Evolutionary conservation across 305 asterid genomes (phyloP).

Genomic region (Fraxinus sp.): DNA sequence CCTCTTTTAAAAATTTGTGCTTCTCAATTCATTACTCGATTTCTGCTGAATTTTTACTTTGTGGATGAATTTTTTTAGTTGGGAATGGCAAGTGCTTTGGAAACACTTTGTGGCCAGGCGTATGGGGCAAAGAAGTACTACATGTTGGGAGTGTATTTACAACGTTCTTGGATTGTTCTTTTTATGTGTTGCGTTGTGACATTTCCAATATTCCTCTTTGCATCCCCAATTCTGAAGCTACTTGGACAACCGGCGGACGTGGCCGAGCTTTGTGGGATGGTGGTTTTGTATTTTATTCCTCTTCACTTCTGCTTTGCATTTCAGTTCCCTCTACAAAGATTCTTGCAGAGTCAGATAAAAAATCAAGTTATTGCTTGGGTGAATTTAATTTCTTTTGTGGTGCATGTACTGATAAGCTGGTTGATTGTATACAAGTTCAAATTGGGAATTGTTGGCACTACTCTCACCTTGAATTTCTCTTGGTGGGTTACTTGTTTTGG

Average conservation of each 20-base stretch:
- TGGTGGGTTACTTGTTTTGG: constrained; percentile 59
- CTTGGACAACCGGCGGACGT: constrained; percentile 74
- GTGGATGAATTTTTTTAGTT: constrained; percentile 30
- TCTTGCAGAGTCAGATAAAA: constrained; percentile 77
- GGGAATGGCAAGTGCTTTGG: constrained; percentile 93
- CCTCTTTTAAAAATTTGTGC: neutral
- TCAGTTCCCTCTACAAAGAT: constrained; percentile 68
- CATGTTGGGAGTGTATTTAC: constrained; percentile 81
- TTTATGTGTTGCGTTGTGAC: constrained; percentile 33
- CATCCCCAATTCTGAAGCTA: constrained; percentile 58
- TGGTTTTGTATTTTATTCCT: constrained; percentile 60
- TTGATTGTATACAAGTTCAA: constrained; percentile 42
- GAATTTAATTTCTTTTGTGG: constrained; percentile 36
- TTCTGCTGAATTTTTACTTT: neutral
- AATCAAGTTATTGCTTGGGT: constrained; percentile 57
- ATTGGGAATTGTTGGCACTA: constrained; percentile 53
- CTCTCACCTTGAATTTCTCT: constrained; percentile 48
- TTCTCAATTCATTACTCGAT: neutral
- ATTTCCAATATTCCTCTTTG: constrained; percentile 56
- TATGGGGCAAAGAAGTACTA: constrained; percentile 69
- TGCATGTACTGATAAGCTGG: constrained; percentile 59
- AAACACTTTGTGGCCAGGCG: constrained; percentile 89
- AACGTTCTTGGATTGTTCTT: constrained; percentile 78
- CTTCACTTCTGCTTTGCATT: constrained; percentile 68
- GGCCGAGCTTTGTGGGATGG: constrained; percentile 64